Evolutionary conservation across 2,329 filamentous ascomycete species (phyloP).

Genomic region (Diaporthe citri): DNA sequence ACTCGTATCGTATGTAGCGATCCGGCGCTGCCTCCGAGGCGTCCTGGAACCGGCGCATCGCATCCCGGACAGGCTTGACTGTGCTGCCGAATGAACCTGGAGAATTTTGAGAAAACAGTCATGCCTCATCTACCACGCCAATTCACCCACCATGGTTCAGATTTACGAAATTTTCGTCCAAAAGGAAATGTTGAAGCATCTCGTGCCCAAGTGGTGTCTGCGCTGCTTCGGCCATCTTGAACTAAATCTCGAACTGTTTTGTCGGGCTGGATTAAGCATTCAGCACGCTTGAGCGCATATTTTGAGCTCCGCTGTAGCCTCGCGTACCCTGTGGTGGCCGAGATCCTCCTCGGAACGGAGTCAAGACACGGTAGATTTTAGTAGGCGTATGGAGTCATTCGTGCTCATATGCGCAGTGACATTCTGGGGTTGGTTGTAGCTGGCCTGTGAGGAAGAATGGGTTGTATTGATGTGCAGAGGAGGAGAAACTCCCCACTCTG

Average conservation of each 20-base stretch:
- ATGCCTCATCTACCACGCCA: too few relatives aligned
- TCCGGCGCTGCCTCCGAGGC: conserved; percentile 77
- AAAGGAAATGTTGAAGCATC: conserved; percentile 3
- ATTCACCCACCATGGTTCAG: conserved; percentile 1
- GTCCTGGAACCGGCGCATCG: conserved; percentile 74
- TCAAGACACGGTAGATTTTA: not conserved
- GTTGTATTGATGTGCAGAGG: too few relatives aligned
- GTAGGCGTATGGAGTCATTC: too few relatives aligned
- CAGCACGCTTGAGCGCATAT: too few relatives aligned
- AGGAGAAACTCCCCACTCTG: too few relatives aligned
- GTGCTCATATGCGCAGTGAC: conserved; percentile 19
- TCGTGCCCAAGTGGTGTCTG: not conserved
- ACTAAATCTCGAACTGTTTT: too few relatives aligned
- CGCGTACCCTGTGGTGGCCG: not conserved
- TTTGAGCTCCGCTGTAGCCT: not conserved
- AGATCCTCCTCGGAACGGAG: not conserved
- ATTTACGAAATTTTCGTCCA: not conserved
- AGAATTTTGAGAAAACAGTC: too few relatives aligned
- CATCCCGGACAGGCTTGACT: conserved; percentile 73
- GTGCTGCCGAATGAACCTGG: conserved; percentile 82
- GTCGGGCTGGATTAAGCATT: too few relatives aligned
- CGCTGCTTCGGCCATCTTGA: not conserved
- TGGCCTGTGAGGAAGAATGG: too few relatives aligned
- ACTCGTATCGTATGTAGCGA: conserved; percentile 78
- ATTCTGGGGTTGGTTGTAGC: not conserved